A percentile compares a stretch with the other conserved stretches of the same genome.
These are phyloP conservation scores for Acrocalymma vagum DNA, from an alignment of 2,329 filamentous ascomycete species.

Conservation along the genomic window DNA sequence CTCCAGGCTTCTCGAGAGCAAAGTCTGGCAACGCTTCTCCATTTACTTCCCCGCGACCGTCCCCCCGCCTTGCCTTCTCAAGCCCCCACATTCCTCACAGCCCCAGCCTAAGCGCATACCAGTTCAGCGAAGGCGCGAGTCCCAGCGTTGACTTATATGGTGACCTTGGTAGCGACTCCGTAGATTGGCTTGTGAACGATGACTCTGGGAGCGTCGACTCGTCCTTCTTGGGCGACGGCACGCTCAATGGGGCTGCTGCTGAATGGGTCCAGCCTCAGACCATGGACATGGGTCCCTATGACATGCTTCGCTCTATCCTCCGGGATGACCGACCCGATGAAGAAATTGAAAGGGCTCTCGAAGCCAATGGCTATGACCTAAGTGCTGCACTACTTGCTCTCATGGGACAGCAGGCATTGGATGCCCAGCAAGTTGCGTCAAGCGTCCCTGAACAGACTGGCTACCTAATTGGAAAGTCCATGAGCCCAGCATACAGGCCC, in stretches of 20 bases:
- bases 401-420: conserved; percentile 74
- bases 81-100: conserved; percentile 93
- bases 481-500: conserved; percentile 76
- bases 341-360: conserved; percentile 91
- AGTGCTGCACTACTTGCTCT: conserved; percentile 90
- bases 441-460: conserved; percentile 66
- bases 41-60: conserved; percentile 92
- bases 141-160: conserved; percentile 87
- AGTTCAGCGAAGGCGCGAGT: conserved; percentile 80
- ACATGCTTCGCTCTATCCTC: conserved; percentile 94
- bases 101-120: conserved; percentile 92
- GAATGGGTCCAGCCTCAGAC: conserved; percentile 77
- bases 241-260: conserved; percentile 79
- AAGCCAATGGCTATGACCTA: conserved; percentile 89
- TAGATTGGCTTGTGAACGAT: conserved; percentile 94
- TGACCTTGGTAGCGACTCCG: conserved; percentile 90
- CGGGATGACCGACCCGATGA: conserved; percentile 90
- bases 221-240: conserved; percentile 72
- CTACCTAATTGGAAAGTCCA: conserved; percentile 88
- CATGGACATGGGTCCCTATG: conserved; percentile 95
- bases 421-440: conserved; percentile 57
- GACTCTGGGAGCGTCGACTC: conserved; percentile 85
- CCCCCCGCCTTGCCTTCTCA: conserved; percentile 87
- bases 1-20: conserved; percentile 77
- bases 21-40: conserved; percentile 84